Percentiles rank a stretch among this genome's conserved stretches.
phyloP scores from a whole-genome alignment of 116 monocot species.

The Dioscorea cayenensis region DNA sequence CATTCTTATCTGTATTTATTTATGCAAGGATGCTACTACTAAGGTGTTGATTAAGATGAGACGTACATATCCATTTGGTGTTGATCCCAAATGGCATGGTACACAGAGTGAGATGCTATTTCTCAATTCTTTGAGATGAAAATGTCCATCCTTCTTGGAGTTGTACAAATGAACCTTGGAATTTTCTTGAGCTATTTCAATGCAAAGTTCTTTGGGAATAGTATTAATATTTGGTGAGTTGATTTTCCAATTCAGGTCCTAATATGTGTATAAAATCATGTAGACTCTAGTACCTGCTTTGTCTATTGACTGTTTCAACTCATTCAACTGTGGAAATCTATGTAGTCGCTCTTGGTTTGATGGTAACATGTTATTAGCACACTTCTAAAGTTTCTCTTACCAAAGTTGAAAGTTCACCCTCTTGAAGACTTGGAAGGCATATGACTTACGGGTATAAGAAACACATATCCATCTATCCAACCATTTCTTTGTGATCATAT shows the following conservation, averaged over 20 bases:
- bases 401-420: too few relatives aligned
- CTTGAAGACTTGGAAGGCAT: too few relatives aligned
- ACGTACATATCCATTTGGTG: conserved; percentile 77
- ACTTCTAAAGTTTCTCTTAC: too few relatives aligned
- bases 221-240: conserved; percentile 84
- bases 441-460: too few relatives aligned
- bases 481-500: too few relatives aligned
- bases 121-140: conserved; percentile 99
- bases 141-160: conserved; percentile 98
- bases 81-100: conserved; percentile 94
- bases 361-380: too few relatives aligned
- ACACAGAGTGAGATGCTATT: conserved; percentile 94
- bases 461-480: too few relatives aligned
- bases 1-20: not conserved
- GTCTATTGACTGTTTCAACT: too few relatives aligned
- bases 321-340: too few relatives aligned
- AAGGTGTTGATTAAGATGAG: conserved; percentile 70
- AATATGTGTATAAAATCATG: too few relatives aligned
- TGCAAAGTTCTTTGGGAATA: conserved; percentile 69
- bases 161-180: conserved; percentile 98
- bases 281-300: too few relatives aligned
- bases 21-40: conserved; percentile 65
- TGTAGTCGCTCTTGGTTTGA: too few relatives aligned
- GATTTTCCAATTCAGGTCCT: not conserved
- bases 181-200: conserved; percentile 94